Base-by-base conservation (phyloP, 2,329 filamentous ascomycete species). In the Whalleya microplaca region DNA sequence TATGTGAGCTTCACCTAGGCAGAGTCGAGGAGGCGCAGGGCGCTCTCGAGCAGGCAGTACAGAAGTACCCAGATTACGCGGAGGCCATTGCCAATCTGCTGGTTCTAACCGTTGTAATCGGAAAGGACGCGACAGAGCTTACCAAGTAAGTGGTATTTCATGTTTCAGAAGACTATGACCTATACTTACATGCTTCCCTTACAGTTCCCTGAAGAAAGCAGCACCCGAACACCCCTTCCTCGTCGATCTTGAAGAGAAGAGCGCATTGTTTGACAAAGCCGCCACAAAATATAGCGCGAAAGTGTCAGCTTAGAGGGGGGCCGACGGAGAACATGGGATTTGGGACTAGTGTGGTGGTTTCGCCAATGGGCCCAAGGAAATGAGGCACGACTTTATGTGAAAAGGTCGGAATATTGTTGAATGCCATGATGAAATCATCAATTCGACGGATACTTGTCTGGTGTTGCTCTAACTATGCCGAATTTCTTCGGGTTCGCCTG, bases 1-100 rank as follows among this genome's bases (percentile, higher is more conserved):
- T 98, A 21, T 89, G 91, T 21, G 94, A 99, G 75, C 78, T 98
- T 51, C 95, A 98, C 71, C 86, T 98, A 23, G 93, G 92, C 48
- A 86, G 95, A 47, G 77, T 90, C 41, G 92, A 95, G 60, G 95
- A 98, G 79, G 92, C 94, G 0, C 91, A 97, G 76, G 85, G 88
- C 18, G 94, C 93, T 2, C 76, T 98, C 62, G 85, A 94, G 63
- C 86, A 94, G 74, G 93, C 92, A 0, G 66, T 95, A 51, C 81
- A 87, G 69, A 87, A 91, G 72, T 87, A 94, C 58, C 84, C 88
- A 1, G 79, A 84, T 53, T 85, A 90, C 58, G 80, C 85, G 6
- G 87, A 93, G 60, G 87, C 90, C 19, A 85, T 97, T 69, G 92
- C 92, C 59, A 97, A 97, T 71, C 77, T 87, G 59, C 78, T 96